phyloP scores from a whole-genome alignment of 345 rosid species.

The Kandelia obovata region DNA sequence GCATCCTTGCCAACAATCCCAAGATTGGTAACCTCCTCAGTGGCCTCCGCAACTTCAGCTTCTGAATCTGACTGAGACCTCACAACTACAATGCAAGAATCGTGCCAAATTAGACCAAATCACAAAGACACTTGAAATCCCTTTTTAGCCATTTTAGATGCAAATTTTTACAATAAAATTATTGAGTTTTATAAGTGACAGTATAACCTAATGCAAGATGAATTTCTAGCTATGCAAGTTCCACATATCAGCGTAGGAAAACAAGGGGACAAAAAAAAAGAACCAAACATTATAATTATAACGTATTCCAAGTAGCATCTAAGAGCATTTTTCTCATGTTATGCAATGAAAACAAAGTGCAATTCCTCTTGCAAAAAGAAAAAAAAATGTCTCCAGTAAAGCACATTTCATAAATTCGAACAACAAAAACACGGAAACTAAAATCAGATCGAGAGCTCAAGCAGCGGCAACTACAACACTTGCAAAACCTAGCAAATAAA shows the following conservation, averaged over 20 bases:
- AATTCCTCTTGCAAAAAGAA: neutral
- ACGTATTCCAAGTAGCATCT: no score
- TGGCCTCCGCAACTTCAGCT: conserved; percentile 37
- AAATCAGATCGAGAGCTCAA: no score
- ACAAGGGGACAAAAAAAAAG: conserved; percentile 12
- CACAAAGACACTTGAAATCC: conserved; percentile 16
- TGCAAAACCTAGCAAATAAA: no score
- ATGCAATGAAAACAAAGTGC: neutral
- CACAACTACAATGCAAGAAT: conserved; percentile 41
- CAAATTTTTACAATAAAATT: neutral
- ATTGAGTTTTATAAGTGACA: neutral
- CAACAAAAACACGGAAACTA: no score
- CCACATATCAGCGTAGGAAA: no score
- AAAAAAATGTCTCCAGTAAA: no score
- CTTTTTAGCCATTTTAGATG: neutral
- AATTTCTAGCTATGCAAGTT: neutral
- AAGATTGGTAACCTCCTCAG: conserved; percentile 56
- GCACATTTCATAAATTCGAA: neutral
- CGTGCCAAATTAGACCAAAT: conserved; percentile 1
- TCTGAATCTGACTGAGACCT: conserved; percentile 64
- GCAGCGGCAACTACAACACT: no score
- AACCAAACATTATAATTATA: neutral
- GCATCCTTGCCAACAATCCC: conserved; percentile 65
- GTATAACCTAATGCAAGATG: neutral
- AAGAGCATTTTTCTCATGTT: neutral